Evolutionary conservation across 164 flowering plant species (phyloP), one percentile per base, ranked within the genome.

Genomic region (Platanus orientalis): DNA sequence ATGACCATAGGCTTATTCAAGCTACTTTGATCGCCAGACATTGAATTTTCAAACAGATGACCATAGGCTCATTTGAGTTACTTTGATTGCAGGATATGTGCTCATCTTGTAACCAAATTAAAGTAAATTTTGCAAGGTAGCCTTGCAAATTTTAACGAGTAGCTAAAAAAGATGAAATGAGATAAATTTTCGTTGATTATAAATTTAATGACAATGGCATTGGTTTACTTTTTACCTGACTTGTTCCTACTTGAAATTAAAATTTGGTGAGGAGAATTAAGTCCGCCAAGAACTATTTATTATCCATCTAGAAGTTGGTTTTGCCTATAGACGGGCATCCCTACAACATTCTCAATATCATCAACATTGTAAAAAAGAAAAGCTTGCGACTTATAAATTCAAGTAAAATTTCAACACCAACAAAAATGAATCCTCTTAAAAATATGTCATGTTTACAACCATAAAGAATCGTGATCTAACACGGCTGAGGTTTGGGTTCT

Each of bases 231-330:
- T 54, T 60, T 75, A 87, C 96, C 96, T 86, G 91, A 95, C 90
- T 64, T 92, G 93, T 75, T 85, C 86, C 9, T 56, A 91, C 96
- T 62, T 81, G 76, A 28, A 89, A 80, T 48, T 82, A 86, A 73
- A 80, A 80, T 34, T 73, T 65, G 5, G 83, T 80, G 2, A 92
- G 73, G 27, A 60, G n/a, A 73, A 27, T 79, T 69, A 54, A 92
- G 91, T 53, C 88, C 86, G 2, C 86, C 75, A 17, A 92, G 80
- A 24, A 93, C 95, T 7, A 32, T 53, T 19, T 86, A 75, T 54
- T 92, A 96, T 3, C 88, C 88, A 59, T 83, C 83, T 11, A 90
- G 71, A 62, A 92, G 88, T 66, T 77, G 66, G 45, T 79, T 84
- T 57, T 90, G 98, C 72, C 81, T 88, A n/a, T 83, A 87, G 13